These are phyloP conservation scores for Acer negundo DNA, from an alignment of 345 rosid species.

Conservation along the genomic window DNA sequence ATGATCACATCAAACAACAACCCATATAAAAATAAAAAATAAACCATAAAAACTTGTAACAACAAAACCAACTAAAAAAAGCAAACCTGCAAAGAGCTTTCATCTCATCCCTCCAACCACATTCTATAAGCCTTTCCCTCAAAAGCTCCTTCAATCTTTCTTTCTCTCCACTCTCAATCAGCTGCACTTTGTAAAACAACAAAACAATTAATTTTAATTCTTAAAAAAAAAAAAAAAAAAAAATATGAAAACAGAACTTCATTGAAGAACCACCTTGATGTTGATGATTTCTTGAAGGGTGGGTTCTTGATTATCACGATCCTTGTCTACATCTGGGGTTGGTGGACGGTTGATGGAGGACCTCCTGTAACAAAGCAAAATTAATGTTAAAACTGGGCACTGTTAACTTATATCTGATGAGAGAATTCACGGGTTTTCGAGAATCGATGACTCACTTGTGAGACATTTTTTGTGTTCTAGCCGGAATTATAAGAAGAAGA, in stretches of 20 bases:
- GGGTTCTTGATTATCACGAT: conserved; percentile 42
- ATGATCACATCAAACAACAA: background rate
- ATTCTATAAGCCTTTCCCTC: conserved; percentile 74
- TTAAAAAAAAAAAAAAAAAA: background rate
- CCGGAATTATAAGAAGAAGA: background rate
- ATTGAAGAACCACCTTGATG: conserved; percentile 48
- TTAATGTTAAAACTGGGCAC: background rate
- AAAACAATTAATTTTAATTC: background rate
- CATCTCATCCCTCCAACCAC: conserved; percentile 91
- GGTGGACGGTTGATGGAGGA: conserved; percentile 70
- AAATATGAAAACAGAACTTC: background rate
- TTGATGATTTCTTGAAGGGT: conserved; percentile 63
- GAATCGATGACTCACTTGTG: background rate
- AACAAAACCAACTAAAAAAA: background rate
- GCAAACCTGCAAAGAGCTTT: conserved; percentile 76
- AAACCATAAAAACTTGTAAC: background rate
- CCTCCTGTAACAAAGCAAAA: conserved; percentile 40
- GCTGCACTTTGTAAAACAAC: conserved; percentile 26
- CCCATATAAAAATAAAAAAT: background rate
- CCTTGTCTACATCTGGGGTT: conserved; percentile 52
- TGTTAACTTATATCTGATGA: background rate
- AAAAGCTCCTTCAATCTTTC: conserved; percentile 72
- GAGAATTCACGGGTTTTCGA: background rate
- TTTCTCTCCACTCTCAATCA: conserved; percentile 77
- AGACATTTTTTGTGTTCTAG: conserved; percentile 1